These are phyloP conservation scores for Aspergillus sergii DNA, from an alignment of 2,329 filamentous ascomycete species.

Conservation along the genomic window DNA sequence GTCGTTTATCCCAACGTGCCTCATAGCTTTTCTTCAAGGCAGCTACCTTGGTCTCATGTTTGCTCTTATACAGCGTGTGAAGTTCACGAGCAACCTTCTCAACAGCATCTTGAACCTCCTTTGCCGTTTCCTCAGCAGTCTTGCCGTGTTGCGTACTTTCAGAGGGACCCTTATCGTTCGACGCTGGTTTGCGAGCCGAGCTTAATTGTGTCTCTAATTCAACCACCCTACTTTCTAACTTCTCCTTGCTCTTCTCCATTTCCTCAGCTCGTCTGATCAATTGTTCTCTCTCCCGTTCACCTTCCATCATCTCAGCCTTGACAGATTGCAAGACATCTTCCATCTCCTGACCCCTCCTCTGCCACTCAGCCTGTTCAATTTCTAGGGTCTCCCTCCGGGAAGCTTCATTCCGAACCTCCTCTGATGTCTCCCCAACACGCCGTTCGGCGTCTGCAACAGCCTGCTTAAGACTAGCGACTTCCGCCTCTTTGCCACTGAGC, in stretches of 20 bases:
- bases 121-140: slow-evolving; percentile 49
- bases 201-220: slow-evolving; percentile 51
- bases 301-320: slow-evolving; percentile 76
- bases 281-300: slow-evolving; percentile 79
- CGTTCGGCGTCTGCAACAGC: slow-evolving; percentile 90
- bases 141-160: slow-evolving; percentile 38
- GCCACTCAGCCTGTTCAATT: slow-evolving; percentile 79
- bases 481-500: slow-evolving; percentile 88
- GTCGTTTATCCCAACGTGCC: slow-evolving; percentile 83
- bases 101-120: slow-evolving; percentile 79
- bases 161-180: slow-evolving; percentile 35
- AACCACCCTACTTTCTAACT: slow-evolving; percentile 48
- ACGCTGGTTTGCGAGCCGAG: slow-evolving; percentile 40
- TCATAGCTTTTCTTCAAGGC: slow-evolving; percentile 84
- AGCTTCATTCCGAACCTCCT: slow-evolving; percentile 78
- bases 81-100: slow-evolving; percentile 93
- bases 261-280: slow-evolving; percentile 76
- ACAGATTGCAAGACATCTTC: slow-evolving; percentile 78
- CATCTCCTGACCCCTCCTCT: slow-evolving; percentile 82
- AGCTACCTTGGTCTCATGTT: slow-evolving; percentile 94
- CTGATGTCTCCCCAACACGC: slow-evolving; percentile 82
- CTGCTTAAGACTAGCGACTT: slow-evolving; percentile 82
- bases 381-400: slow-evolving; percentile 70
- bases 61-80: slow-evolving; percentile 91
- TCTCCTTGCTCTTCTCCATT: slow-evolving; percentile 62